These are phyloP conservation scores for Allium fistulosum DNA, from an alignment of 106 monocot genomes.

Conservation along the genomic window DNA sequence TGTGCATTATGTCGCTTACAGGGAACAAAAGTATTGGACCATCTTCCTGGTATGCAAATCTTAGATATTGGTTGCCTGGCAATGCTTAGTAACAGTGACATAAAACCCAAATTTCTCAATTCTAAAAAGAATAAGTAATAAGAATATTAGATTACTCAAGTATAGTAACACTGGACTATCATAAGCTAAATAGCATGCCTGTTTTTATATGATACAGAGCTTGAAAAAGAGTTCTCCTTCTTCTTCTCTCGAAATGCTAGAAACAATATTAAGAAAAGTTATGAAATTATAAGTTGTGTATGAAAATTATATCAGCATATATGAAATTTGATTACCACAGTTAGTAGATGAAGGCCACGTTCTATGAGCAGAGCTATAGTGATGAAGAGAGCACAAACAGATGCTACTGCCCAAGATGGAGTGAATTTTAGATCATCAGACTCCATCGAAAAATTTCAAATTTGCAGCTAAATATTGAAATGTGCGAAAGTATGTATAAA, in stretches of 20 bases:
- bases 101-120: constrained; percentile 6
- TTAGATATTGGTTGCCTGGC: constrained; percentile 3
- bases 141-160: not conserved
- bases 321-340: not conserved
- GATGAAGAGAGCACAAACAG: constrained; percentile 9
- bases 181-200: constrained; percentile 1
- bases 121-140: not conserved
- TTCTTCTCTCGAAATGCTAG: constrained; percentile 15
- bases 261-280: not conserved
- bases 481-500: too few relatives aligned
- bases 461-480: too few relatives aligned
- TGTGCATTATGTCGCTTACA: not conserved
- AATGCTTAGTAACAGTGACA: constrained; percentile 3
- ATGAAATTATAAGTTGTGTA: not conserved
- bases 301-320: too few relatives aligned
- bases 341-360: constrained; percentile 20
- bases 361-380: constrained; percentile 19
- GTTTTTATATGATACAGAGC: constrained; percentile 21
- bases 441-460: not conserved
- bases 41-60: constrained; percentile 3
- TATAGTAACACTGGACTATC: not conserved
- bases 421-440: constrained; percentile 7
- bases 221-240: constrained; percentile 13
- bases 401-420: constrained; percentile 16
- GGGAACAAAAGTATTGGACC: constrained; percentile 7